These are phyloP conservation scores for Tulasnella sp. DNA, from an alignment of 768 basidiomycete species.

Conservation along the genomic window DNA sequence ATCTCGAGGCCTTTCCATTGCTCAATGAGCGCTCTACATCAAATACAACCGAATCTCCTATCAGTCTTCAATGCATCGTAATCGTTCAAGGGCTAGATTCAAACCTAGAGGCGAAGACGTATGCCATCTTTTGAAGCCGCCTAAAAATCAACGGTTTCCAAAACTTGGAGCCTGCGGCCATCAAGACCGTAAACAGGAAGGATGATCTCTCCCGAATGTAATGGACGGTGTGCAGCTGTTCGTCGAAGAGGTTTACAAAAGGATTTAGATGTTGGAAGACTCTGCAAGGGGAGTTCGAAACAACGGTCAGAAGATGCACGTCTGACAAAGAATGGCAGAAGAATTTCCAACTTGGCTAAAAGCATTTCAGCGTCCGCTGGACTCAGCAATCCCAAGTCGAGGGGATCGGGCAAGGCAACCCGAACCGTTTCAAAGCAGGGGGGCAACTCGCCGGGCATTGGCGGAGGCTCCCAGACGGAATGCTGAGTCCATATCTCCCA, in stretches of 20 bases:
- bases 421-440: slow-evolving; percentile 21
- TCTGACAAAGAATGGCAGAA: neutral
- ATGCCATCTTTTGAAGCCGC: slow-evolving; percentile 58
- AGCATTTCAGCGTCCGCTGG: slow-evolving; percentile 46
- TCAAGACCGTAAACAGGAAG: slow-evolving; percentile 72
- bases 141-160: slow-evolving; percentile 59
- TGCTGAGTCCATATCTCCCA: neutral
- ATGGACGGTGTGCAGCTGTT: slow-evolving; percentile 63
- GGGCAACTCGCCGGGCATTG: neutral
- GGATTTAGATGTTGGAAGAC: slow-evolving; percentile 79
- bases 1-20: slow-evolving; percentile 77
- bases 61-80: neutral
- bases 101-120: slow-evolving; percentile 31
- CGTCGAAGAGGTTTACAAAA: slow-evolving; percentile 82
- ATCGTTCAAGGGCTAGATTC: neutral
- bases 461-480: neutral
- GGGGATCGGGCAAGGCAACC: slow-evolving; percentile 46
- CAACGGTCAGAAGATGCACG: neutral
- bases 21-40: slow-evolving; percentile 61
- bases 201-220: slow-evolving; percentile 74
- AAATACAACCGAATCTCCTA: neutral
- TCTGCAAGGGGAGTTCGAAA: neutral
- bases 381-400: slow-evolving; percentile 58
- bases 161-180: slow-evolving; percentile 79
- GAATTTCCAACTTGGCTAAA: neutral